Conservation (phyloP, 208 protist species). For the Trypanosoma avium region DNA sequence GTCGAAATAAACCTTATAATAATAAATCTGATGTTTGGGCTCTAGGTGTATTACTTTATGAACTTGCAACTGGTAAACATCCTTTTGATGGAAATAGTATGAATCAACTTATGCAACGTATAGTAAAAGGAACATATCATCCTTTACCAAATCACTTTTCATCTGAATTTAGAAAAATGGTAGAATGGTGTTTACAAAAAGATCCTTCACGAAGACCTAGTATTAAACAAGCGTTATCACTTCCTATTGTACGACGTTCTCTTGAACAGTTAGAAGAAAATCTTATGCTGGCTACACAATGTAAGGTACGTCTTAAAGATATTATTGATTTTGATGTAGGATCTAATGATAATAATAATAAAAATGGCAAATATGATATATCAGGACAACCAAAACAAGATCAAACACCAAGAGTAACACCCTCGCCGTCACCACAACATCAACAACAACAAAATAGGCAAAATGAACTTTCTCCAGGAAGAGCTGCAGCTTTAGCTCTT, state of each 20-base stretch:
- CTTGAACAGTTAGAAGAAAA: slow-evolving; percentile 86
- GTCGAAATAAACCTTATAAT: slow-evolving; percentile 94
- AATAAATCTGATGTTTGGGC: slow-evolving; percentile 96
- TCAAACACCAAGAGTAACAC: background rate
- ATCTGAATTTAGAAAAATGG: slow-evolving; percentile 80
- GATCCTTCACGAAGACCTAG: slow-evolving; percentile 70
- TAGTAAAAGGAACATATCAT: slow-evolving; percentile 81
- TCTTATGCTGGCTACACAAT: slow-evolving; percentile 89
- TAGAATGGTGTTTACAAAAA: slow-evolving; percentile 89
- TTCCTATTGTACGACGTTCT: slow-evolving; percentile 66
- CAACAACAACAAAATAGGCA: too few species aligned
- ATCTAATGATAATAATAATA: slow-evolving; percentile 20
- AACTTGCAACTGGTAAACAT: slow-evolving; percentile 84
- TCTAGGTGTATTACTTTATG: slow-evolving; percentile 88
- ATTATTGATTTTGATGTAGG: slow-evolving; percentile 84
- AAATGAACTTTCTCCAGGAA: slow-evolving; percentile 45
- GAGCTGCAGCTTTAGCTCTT: slow-evolving; percentile 77
- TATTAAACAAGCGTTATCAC: slow-evolving; percentile 74
- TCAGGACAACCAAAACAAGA: slow-evolving; percentile 20
- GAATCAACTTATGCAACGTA: slow-evolving; percentile 93
- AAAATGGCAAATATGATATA: background rate
- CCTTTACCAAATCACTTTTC: slow-evolving; percentile 86
- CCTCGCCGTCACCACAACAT: background rate
- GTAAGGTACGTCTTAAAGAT: slow-evolving; percentile 79
- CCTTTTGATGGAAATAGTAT: slow-evolving; percentile 94